Evolutionary conservation across 352 stramenopile species (phyloP).

Genomic region (Globisporangium nagaii): DNA sequence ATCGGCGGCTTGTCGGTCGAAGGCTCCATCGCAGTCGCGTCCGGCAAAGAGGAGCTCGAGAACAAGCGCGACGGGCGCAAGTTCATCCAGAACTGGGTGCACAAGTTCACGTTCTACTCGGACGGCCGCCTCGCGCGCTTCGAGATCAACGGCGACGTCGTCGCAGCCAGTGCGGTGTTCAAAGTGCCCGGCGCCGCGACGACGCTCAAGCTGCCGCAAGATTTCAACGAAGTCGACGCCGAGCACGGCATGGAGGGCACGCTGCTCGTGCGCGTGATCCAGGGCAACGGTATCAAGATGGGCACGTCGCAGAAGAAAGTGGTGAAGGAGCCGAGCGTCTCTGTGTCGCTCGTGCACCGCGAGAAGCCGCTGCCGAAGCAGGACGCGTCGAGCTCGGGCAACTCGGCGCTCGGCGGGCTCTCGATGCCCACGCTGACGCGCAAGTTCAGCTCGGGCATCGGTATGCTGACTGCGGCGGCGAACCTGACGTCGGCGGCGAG

Average conservation of each 20-base stretch:
- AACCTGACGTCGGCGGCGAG: slow-evolving; percentile 26
- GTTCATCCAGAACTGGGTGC: slow-evolving; percentile 88
- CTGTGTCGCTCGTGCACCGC: slow-evolving; percentile 50
- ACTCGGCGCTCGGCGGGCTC: slow-evolving; percentile 38
- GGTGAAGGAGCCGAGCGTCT: slow-evolving; percentile 63
- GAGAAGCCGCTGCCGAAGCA: slow-evolving; percentile 42
- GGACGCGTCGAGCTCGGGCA: slow-evolving; percentile 21
- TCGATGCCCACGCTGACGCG: slow-evolving; percentile 69
- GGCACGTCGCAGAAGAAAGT: slow-evolving; percentile 59
- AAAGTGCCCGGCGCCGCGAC: slow-evolving; percentile 81
- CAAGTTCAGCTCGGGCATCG: slow-evolving; percentile 62
- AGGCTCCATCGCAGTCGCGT: slow-evolving; percentile 77
- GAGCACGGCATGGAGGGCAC: slow-evolving; percentile 65
- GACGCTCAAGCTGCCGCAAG: slow-evolving; percentile 82
- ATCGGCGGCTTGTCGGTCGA: slow-evolving; percentile 81
- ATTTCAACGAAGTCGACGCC: slow-evolving; percentile 85
- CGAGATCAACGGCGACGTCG: slow-evolving; percentile 86
- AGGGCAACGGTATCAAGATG: slow-evolving; percentile 74
- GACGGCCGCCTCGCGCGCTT: slow-evolving; percentile 80
- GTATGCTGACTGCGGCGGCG: slow-evolving; percentile 46
- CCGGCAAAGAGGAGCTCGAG: slow-evolving; percentile 81
- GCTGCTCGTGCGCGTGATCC: slow-evolving; percentile 74
- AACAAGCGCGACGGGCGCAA: slow-evolving; percentile 79
- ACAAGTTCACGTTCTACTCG: slow-evolving; percentile 88
- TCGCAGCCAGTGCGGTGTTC: slow-evolving; percentile 81